Evolutionary conservation across 345 rosid genomes (phyloP).

Genomic region (Hibiscus trionum): DNA sequence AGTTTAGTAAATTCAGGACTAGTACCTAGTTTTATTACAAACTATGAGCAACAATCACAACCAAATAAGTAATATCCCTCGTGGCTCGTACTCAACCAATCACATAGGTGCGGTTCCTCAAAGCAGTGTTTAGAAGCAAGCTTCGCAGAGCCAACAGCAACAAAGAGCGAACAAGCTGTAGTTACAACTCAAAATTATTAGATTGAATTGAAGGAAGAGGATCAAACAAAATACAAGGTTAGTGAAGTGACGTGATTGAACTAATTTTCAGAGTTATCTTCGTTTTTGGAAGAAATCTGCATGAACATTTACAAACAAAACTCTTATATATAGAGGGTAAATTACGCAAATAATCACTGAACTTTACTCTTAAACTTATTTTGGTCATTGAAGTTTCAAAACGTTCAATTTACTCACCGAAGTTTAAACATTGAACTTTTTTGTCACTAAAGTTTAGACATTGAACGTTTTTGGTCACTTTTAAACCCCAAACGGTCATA

Average conservation of each 20-base stretch:
- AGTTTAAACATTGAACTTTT: too few species aligned
- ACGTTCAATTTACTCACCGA: too few species aligned
- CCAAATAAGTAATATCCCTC: background rate
- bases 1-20: background rate
- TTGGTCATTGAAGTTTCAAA: too few species aligned
- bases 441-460: too few species aligned
- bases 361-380: too few species aligned
- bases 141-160: constrained; percentile 65
- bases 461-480: too few species aligned
- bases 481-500: too few species aligned
- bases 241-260: background rate
- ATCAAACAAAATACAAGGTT: background rate
- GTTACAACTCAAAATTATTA: background rate
- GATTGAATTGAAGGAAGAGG: background rate
- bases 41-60: background rate
- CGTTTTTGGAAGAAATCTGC: background rate
- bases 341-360: too few species aligned
- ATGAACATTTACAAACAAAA: background rate
- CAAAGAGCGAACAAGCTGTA: constrained; percentile 58
- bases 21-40: background rate
- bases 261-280: background rate
- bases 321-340: too few species aligned
- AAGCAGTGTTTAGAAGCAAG: constrained; percentile 31
- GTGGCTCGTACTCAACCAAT: background rate
- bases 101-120: background rate